phyloP scores from a whole-genome alignment of 257 asterid genomes.

The Striga asiatica region DNA sequence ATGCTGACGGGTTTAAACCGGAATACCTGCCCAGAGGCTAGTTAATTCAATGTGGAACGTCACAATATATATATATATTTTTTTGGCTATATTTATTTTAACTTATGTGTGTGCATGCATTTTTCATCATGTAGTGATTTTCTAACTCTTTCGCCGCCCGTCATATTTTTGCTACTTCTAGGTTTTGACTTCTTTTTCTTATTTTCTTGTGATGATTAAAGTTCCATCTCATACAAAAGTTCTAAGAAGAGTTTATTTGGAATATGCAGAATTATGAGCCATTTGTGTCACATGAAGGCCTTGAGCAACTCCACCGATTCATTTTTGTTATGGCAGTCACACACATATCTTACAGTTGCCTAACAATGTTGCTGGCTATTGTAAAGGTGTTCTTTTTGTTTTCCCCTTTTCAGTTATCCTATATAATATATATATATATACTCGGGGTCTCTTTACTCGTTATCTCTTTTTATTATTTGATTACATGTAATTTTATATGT shows the following conservation, averaged over 20 bases:
- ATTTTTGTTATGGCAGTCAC: slow-evolving; percentile 75
- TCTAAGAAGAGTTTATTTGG: background rate
- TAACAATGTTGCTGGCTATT: slow-evolving; percentile 68
- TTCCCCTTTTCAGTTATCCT: background rate
- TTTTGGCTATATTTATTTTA: no score
- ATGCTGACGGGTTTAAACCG: slow-evolving; percentile 34
- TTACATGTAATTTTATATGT: background rate
- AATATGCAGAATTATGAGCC: slow-evolving; percentile 53
- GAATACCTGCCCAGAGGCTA: slow-evolving; percentile 50
- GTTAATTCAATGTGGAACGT: slow-evolving; percentile 5
- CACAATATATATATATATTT: no score
- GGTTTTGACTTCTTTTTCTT: background rate
- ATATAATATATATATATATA: no score
- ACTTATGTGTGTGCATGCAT: no score
- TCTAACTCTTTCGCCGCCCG: no score
- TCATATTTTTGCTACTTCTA: no score
- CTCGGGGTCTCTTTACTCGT: background rate
- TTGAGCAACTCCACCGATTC: slow-evolving; percentile 74
- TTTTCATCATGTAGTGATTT: no score
- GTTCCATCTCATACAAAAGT: no score
- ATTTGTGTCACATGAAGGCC: slow-evolving; percentile 67
- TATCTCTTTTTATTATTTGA: background rate
- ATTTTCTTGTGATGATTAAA: no score
- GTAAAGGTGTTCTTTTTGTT: slow-evolving; percentile 38
- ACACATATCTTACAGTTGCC: slow-evolving; percentile 63